Evolutionary conservation across 176 grass and related monocot genomes (phyloP).

Genomic region (Otatea glauca): DNA sequence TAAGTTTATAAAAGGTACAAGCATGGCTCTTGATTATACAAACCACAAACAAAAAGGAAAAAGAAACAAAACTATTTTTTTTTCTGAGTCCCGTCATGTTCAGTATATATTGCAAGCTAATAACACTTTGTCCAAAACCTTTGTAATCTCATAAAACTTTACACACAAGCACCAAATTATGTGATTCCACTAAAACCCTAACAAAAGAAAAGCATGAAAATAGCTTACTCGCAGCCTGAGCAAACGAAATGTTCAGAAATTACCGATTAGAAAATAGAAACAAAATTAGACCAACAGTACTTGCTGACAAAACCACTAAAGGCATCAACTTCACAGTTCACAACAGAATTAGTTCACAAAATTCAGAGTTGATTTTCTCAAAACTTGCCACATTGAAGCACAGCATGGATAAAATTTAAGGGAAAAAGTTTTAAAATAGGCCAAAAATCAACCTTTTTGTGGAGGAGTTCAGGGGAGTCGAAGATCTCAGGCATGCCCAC

Average conservation of each 20-base stretch:
- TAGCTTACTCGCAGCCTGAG: not conserved
- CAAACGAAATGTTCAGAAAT: not conserved
- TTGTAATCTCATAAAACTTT: not conserved
- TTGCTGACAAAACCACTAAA: not conserved
- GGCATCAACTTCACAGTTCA: not conserved
- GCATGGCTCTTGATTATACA: not conserved
- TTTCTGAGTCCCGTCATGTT: constrained; percentile 14
- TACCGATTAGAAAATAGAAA: not conserved
- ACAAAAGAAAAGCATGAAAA: not conserved
- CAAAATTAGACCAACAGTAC: too few relatives aligned
- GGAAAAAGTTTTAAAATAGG: not conserved
- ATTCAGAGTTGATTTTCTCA: not conserved
- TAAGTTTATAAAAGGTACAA: constrained; percentile 23
- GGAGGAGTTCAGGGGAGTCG: constrained; percentile 61
- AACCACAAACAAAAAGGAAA: not conserved
- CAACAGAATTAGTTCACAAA: not conserved
- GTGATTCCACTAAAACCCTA: not conserved
- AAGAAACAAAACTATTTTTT: not conserved
- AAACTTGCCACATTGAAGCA: constrained; percentile 10
- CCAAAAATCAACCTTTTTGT: constrained; percentile 58
- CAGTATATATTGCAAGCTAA: not conserved
- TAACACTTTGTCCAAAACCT: not conserved
- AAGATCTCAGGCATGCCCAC: constrained; percentile 97
- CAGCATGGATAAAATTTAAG: not conserved
- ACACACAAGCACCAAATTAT: constrained; percentile 7